phyloP scores from a whole-genome alignment of 345 rosid species.

The Angophora floribunda region DNA sequence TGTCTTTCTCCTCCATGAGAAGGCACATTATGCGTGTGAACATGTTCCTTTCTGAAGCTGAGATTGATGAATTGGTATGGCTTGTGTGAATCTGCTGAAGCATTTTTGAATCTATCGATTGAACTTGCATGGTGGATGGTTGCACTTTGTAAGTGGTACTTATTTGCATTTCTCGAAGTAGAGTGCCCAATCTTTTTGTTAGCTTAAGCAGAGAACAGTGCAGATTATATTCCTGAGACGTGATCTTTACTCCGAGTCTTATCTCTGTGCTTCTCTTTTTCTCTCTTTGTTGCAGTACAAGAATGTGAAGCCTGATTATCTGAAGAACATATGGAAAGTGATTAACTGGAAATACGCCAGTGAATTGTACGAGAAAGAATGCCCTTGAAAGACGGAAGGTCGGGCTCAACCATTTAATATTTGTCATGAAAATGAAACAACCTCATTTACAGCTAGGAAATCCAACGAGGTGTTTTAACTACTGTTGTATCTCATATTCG shows the following conservation, averaged over 20 bases:
- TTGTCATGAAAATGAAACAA: neutral
- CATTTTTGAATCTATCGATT: neutral
- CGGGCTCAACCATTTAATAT: neutral
- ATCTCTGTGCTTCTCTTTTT: neutral
- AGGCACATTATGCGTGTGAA: neutral
- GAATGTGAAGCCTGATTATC: constrained; percentile 26
- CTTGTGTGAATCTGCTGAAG: neutral
- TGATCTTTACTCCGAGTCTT: neutral
- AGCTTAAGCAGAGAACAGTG: neutral
- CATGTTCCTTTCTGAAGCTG: neutral
- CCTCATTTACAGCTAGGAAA: neutral
- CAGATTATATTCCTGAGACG: neutral
- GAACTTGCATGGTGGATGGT: neutral
- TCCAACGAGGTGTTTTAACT: neutral
- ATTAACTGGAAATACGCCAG: constrained; percentile 87
- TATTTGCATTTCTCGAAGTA: neutral
- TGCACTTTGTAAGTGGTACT: neutral
- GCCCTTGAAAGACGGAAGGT: neutral
- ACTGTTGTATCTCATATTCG: neutral
- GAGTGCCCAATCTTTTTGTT: neutral
- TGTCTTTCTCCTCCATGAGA: neutral
- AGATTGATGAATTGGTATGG: neutral
- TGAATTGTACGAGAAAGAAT: constrained; percentile 39
- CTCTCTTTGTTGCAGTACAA: constrained; percentile 2
- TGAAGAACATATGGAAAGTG: constrained; percentile 94